Evolutionary conservation across 352 stramenopile species (phyloP).

Genomic region (Phytophthora meadii): DNA sequence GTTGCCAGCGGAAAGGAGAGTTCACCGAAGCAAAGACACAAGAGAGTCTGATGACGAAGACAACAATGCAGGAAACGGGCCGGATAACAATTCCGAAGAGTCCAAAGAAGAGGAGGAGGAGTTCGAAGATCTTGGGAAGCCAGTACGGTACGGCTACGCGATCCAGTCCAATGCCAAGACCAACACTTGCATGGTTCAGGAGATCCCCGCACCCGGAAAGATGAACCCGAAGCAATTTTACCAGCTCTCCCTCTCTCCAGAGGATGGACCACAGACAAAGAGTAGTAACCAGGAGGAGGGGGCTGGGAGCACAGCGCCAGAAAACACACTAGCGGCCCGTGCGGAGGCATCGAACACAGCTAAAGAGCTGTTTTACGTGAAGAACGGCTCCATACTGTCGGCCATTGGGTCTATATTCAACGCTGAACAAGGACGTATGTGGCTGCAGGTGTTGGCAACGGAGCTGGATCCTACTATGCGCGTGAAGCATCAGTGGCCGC

Average conservation of each 20-base stretch:
- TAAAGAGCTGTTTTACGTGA: slow-evolving; percentile 65
- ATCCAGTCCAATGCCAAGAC: slow-evolving; percentile 83
- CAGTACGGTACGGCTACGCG: slow-evolving; percentile 61
- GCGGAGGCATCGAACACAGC: slow-evolving; percentile 44
- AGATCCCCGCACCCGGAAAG: slow-evolving; percentile 66
- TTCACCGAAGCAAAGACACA: slow-evolving; percentile 7
- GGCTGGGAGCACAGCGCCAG: slow-evolving; percentile 3
- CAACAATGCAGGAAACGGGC: slow-evolving; percentile 19
- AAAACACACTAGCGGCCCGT: slow-evolving; percentile 39
- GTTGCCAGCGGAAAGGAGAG: slow-evolving; percentile 30
- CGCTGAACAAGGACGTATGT: slow-evolving; percentile 54
- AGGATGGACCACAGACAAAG: slow-evolving; percentile 9
- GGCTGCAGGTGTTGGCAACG: slow-evolving; percentile 65
- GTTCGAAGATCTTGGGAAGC: slow-evolving; percentile 26
- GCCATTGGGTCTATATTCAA: slow-evolving; percentile 66
- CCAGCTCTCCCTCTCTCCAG: slow-evolving; percentile 41
- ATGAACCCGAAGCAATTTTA: slow-evolving; percentile 67
- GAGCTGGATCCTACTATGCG: slow-evolving; percentile 61
- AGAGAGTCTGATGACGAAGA: slow-evolving; percentile 19
- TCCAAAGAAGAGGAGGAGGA: slow-evolving; percentile 42
- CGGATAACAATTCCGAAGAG: slow-evolving; percentile 48
- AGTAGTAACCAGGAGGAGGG: slow-evolving; percentile 33
- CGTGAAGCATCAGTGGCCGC: slow-evolving; percentile 39
- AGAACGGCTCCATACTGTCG: slow-evolving; percentile 54
- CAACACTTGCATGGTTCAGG: slow-evolving; percentile 78